Conservation (phyloP, 2,329 filamentous ascomycete genomes). For the Hawksworthiomyces lignivorus region DNA sequence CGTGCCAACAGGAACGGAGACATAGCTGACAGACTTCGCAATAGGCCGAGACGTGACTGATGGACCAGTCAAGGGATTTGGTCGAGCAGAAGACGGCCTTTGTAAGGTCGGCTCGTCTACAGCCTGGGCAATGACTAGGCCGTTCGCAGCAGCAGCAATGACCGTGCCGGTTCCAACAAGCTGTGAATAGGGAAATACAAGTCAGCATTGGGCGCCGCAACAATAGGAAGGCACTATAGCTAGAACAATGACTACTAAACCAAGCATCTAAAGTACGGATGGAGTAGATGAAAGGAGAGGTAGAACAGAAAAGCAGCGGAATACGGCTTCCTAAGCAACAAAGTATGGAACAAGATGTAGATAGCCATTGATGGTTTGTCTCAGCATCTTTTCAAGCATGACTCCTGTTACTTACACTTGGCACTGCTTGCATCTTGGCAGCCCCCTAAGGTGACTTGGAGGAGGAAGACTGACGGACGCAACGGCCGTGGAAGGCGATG, state of each 20-base stretch:
- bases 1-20: constrained; percentile 16
- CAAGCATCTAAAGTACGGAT: no score
- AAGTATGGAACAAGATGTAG: no score
- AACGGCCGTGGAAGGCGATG: constrained; percentile 23
- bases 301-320: no score
- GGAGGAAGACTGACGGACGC: constrained; percentile 15
- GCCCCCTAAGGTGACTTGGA: constrained; percentile 15
- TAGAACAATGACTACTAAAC: no score
- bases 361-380: no score
- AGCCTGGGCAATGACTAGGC: constrained; percentile 51
- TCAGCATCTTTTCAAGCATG: no score
- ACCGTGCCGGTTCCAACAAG: constrained; percentile 56
- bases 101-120: constrained; percentile 30
- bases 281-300: no score
- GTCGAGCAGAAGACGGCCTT: constrained; percentile 20
- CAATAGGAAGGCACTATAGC: no score
- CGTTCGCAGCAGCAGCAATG: constrained; percentile 51
- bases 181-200: no score
- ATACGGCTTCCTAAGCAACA: no score
- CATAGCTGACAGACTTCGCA: constrained; percentile 32
- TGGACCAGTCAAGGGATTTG: constrained; percentile 15
- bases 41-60: constrained; percentile 30
- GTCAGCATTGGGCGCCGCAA: background rate
- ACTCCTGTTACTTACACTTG: constrained; percentile 34
- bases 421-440: constrained; percentile 31